Evolutionary conservation across 176 grass and related monocot species (phyloP).

Genomic region (Rhipidocladum racemiflorum): DNA sequence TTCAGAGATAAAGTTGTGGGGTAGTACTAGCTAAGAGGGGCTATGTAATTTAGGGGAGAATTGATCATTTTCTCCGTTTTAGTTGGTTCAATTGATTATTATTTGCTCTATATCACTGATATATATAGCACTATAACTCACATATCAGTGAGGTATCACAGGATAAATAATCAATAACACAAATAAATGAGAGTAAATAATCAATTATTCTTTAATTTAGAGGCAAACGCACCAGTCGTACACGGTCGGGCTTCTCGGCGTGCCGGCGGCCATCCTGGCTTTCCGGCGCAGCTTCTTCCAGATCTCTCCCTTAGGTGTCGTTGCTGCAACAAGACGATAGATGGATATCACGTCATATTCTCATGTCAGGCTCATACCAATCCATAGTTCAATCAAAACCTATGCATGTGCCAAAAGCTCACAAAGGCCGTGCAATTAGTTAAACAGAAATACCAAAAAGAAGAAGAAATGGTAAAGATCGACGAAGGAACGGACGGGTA

Average conservation of each 20-base stretch:
- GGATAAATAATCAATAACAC: no score
- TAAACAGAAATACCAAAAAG: background rate
- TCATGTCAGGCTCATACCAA: background rate
- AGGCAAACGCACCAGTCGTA: conserved; percentile 67
- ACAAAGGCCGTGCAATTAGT: background rate
- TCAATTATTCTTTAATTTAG: no score
- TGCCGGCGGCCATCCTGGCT: conserved; percentile 42
- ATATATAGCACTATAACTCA: no score
- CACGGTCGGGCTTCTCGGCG: conserved; percentile 77
- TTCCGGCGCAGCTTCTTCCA: conserved; percentile 64
- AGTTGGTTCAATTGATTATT: no score
- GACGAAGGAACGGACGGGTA: background rate
- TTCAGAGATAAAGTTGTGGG: background rate
- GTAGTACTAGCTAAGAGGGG: background rate
- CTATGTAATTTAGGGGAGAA: background rate
- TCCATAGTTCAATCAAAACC: background rate
- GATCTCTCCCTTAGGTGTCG: conserved; percentile 51
- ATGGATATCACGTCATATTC: background rate
- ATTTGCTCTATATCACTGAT: no score
- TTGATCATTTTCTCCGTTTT: no score
- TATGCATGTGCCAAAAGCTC: background rate
- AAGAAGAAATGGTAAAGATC: background rate
- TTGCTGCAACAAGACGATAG: conserved; percentile 34
- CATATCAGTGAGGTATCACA: no score
- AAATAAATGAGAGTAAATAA: no score